phyloP scores from a whole-genome alignment of 192 early-diverging fungal genomes.

The Entomortierella chlamydospora region DNA sequence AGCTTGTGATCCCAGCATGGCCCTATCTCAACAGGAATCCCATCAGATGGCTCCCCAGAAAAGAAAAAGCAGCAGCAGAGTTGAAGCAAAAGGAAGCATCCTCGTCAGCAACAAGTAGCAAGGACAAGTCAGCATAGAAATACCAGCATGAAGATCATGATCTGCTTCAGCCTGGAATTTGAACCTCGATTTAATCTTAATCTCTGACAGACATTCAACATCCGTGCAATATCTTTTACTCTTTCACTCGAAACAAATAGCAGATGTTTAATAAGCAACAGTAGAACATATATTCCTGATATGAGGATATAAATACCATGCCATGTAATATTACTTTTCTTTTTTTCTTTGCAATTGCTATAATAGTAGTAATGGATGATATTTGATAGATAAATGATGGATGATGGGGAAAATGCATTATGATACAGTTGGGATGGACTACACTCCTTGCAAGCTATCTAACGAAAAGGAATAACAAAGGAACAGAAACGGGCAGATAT shows the following conservation, averaged over 20 bases:
- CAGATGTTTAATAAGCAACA: too few species aligned
- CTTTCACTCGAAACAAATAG: too few species aligned
- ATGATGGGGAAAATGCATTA: slow-evolving; percentile 6
- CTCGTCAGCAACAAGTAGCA: neutral
- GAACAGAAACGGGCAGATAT: neutral
- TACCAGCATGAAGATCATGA: too few species aligned
- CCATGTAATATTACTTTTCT: slow-evolving; percentile 5
- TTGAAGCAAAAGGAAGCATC: slow-evolving; percentile 18
- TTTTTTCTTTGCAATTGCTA: neutral
- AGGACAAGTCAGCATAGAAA: slow-evolving; percentile 13
- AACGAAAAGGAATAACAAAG: neutral
- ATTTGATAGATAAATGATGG: slow-evolving; percentile 2
- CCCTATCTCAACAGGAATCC: slow-evolving; percentile 42
- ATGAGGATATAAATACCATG: neutral
- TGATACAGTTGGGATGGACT: slow-evolving; percentile 20
- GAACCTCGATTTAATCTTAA: too few species aligned
- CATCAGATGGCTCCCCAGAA: slow-evolving; percentile 45
- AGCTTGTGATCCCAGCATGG: slow-evolving; percentile 51
- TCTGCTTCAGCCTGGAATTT: too few species aligned
- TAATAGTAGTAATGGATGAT: neutral
- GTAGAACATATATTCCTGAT: neutral
- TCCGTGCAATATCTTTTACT: too few species aligned
- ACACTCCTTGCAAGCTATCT: too few species aligned
- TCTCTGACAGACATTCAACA: too few species aligned
- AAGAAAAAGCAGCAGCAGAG: slow-evolving; percentile 17